These are phyloP conservation scores for Aspergillus tanneri DNA, from an alignment of 2,329 filamentous ascomycete species.

Conservation along the genomic window DNA sequence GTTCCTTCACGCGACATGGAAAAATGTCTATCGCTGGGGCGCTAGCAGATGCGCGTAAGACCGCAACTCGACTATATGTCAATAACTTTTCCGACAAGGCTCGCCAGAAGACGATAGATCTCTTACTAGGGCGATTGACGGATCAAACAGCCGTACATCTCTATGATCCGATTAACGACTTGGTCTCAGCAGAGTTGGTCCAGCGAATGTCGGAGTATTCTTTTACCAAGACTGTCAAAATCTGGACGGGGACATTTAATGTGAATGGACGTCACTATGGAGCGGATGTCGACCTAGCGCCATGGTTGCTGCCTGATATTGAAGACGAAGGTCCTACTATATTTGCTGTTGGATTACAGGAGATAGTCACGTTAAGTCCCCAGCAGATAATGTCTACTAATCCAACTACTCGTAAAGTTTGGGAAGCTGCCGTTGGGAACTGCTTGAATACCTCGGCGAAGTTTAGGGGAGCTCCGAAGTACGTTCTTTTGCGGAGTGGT, in stretches of 20 bases:
- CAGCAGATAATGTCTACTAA: slow-evolving; percentile 99
- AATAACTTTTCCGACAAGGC: slow-evolving; percentile 97
- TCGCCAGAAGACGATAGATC: slow-evolving; percentile 90
- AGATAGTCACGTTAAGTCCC: slow-evolving; percentile 96
- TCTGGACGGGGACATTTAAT: slow-evolving; percentile 91
- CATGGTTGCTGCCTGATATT: slow-evolving; percentile 73
- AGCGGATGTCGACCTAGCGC: slow-evolving; percentile 72
- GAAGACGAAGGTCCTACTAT: slow-evolving; percentile 73
- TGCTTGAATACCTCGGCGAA: slow-evolving; percentile 73
- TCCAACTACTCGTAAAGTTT: slow-evolving; percentile 76
- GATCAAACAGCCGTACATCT: slow-evolving; percentile 81
- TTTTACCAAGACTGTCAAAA: slow-evolving; percentile 68
- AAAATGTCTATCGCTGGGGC: slow-evolving; percentile 95
- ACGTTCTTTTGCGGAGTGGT: slow-evolving; percentile 85
- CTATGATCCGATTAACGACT: slow-evolving; percentile 93
- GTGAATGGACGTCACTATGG: slow-evolving; percentile 84
- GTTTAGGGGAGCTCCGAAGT: slow-evolving; percentile 67
- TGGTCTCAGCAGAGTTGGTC: slow-evolving; percentile 72
- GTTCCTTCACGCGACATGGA: slow-evolving; percentile 87
- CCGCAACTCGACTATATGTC: slow-evolving; percentile 88
- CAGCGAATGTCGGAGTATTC: slow-evolving; percentile 70
- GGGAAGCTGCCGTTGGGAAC: slow-evolving; percentile 78
- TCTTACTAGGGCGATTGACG: slow-evolving; percentile 80
- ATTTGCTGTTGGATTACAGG: slow-evolving; percentile 89
- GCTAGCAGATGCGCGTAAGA: slow-evolving; percentile 93